phyloP scores from a whole-genome alignment of 257 asterid species.

The Salvia miltiorrhiza region DNA sequence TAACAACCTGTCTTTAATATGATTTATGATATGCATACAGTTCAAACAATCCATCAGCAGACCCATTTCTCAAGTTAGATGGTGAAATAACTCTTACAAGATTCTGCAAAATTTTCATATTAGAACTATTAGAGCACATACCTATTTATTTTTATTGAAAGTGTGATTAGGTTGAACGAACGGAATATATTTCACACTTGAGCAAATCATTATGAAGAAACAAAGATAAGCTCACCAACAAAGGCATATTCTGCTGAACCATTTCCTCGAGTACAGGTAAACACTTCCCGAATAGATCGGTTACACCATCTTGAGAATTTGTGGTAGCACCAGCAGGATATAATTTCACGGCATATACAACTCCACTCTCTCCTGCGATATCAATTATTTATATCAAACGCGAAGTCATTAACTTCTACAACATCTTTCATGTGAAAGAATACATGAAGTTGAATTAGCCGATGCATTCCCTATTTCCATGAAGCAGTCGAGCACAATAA shows the following conservation, averaged over 20 bases:
- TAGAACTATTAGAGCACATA: neutral
- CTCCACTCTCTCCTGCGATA: constrained; percentile 72
- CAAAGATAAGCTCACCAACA: constrained; percentile 50
- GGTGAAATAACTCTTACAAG: neutral
- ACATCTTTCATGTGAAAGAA: too few species aligned
- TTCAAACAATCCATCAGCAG: neutral
- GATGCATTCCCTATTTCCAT: too few species aligned
- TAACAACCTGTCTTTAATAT: neutral
- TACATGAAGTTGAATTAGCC: too few species aligned
- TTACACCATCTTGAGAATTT: constrained; percentile 94
- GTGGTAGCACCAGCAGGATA: constrained; percentile 99
- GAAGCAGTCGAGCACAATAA: too few species aligned
- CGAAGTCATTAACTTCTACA: too few species aligned
- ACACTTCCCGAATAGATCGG: constrained; percentile 88
- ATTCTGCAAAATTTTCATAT: neutral
- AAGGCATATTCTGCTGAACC: constrained; percentile 83
- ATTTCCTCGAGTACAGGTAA: constrained; percentile 91
- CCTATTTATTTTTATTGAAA: neutral
- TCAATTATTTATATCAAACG: constrained; percentile 5
- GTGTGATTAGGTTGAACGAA: neutral
- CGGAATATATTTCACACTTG: neutral
- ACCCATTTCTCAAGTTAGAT: neutral
- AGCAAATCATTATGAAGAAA: neutral
- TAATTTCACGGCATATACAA: too few species aligned
- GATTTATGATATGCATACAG: neutral